A percentile compares a stretch with the other conserved stretches of the same genome.
Evolutionary conservation across 1,284 basidiomycete species (phyloP).

Genomic region (Malassezia japonica): DNA sequence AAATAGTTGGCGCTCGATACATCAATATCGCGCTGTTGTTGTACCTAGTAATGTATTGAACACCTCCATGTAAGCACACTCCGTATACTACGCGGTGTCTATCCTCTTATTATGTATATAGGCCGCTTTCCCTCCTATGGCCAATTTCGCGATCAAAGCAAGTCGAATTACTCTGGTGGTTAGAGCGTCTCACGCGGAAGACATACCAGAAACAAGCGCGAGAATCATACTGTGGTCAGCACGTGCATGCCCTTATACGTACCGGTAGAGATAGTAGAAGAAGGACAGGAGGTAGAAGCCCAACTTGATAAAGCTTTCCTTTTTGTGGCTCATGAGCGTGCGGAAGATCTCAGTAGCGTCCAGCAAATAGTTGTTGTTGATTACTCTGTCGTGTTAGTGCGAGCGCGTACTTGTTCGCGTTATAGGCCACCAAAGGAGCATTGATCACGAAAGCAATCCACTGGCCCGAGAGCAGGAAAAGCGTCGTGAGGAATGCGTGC

Average conservation of each 20-base stretch:
- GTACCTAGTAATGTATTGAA: background rate
- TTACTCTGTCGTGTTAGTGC: constrained; percentile 58
- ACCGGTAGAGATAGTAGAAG: constrained; percentile 48
- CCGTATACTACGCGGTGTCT: too few relatives aligned
- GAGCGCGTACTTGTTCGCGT: constrained; percentile 68
- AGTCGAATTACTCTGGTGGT: constrained; percentile 6
- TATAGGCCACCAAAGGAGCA: constrained; percentile 76
- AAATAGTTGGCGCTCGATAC: too few relatives aligned
- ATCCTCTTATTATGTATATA: too few relatives aligned
- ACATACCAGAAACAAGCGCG: constrained; percentile 25
- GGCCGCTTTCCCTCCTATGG: too few relatives aligned
- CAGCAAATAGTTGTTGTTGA: constrained; percentile 91
- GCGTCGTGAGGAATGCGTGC: constrained; percentile 68
- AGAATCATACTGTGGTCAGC: constrained; percentile 24
- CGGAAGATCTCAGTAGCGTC: constrained; percentile 99
- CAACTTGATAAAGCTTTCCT: constrained; percentile 60
- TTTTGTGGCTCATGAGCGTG: constrained; percentile 85
- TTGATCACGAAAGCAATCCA: constrained; percentile 90
- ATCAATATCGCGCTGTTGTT: background rate
- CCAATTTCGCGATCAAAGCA: too few relatives aligned
- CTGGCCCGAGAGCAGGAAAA: constrained; percentile 65
- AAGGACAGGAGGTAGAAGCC: constrained; percentile 46
- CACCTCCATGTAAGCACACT: too few relatives aligned
- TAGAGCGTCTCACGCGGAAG: too few relatives aligned
- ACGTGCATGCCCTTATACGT: background rate